These are phyloP conservation scores for Cordyceps cateniannulata DNA, from an alignment of 2,329 filamentous ascomycete genomes.

Conservation along the genomic window DNA sequence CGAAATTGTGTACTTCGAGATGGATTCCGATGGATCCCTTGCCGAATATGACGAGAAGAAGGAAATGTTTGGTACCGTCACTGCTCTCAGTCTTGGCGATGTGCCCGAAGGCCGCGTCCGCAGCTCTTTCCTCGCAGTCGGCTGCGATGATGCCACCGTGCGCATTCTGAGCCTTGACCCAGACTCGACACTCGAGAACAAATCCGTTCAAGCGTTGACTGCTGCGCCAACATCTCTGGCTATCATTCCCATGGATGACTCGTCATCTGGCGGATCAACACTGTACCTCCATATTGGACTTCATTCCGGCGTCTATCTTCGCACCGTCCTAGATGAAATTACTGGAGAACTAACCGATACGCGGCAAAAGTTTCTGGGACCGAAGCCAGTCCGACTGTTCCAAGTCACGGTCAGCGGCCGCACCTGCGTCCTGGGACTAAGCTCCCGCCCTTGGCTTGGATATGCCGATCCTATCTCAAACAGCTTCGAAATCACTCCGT, in stretches of 20 bases:
- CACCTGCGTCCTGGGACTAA: conserved; percentile 80
- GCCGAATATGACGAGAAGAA: conserved; percentile 94
- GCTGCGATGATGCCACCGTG: conserved; percentile 94
- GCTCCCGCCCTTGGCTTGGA: conserved; percentile 91
- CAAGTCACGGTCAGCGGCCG: conserved; percentile 82
- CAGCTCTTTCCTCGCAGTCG: conserved; percentile 90
- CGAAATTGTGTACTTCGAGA: conserved; percentile 97
- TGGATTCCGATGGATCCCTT: conserved; percentile 84
- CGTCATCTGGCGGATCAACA: conserved; percentile 78
- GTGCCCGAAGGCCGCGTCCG: conserved; percentile 84
- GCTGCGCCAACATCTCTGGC: conserved; percentile 82
- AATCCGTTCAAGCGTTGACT: conserved; percentile 88
- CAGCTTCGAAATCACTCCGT: conserved; percentile 83
- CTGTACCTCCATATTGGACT: conserved; percentile 94
- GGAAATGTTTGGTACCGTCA: conserved; percentile 92
- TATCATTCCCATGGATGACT: conserved; percentile 95
- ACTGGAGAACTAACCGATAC: conserved; percentile 95
- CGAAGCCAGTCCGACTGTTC: conserved; percentile 84
- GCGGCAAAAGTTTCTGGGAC: conserved; percentile 86
- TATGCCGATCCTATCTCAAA: conserved; percentile 85
- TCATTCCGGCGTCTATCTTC: conserved; percentile 89
- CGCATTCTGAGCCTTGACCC: conserved; percentile 86
- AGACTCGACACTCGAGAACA: conserved; percentile 84
- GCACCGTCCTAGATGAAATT: conserved; percentile 89
- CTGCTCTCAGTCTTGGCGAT: conserved; percentile 85